Base-by-base conservation (phyloP, 768 basidiomycete species). In the Suillus discolor region DNA sequence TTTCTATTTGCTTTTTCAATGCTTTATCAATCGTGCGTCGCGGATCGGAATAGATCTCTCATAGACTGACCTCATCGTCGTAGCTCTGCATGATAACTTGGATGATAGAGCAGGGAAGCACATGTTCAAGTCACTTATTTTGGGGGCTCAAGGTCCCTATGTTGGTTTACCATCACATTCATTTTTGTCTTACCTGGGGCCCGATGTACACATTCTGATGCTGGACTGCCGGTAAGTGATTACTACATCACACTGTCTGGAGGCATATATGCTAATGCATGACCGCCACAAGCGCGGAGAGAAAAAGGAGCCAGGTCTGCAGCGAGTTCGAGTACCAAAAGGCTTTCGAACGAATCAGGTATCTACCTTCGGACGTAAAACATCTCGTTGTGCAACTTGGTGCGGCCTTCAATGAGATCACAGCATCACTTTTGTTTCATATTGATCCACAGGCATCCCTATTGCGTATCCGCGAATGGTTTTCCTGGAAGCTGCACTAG, bases 391-490 rank as follows among this genome's bases (percentile, higher is more conserved):
- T 99, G 49, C 92, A 93, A 70, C 73, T 96, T 28, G 96, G 96
- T 85, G 72, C 49, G 69, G 66, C 7, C 4, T 28, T 62, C 28
- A 42, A 57, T 28, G 71, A 25, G 67, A 55, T 44, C 28, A 61
- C 36, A 55, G 39, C 4, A 16, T 34, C 20, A 31, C 13, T 12
- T 12, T 11, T 11, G 36, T 49, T 55, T 38, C 25, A 38, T 59
- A n/a, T 36, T 18, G 44, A 38, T 28, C 15, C 44, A 16, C 28
- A 89, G 89, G 89, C 2, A 86, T 93, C 62, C 92, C 91, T 0
- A 90, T 95, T 67, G 94, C 94, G 6, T 99, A 99, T 74, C 97
- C 97, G 38, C 90, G 96, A 61, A 89, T 96, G 88, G 92, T 93
- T 2, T 96, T 97, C 75, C 79, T 97, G 68, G 97, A 93, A 75